Evolutionary conservation across 345 rosid species (phyloP), one percentile per base, ranked within the genome.

Genomic region (Brassica nigra): DNA sequence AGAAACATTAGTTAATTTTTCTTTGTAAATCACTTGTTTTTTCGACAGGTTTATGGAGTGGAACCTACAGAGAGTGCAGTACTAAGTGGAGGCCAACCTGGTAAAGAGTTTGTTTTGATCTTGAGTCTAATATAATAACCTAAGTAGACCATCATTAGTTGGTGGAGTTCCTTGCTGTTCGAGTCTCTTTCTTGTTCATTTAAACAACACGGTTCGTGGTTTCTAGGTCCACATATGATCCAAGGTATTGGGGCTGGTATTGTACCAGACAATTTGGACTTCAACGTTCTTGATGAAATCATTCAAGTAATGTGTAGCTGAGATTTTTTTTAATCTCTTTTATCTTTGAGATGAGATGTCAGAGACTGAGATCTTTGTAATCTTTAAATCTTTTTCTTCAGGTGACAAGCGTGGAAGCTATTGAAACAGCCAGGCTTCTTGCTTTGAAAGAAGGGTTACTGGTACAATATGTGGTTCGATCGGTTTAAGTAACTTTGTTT

Each of bases 361-460:
- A 23, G 29, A 74, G 66, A 63, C 69, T 44, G 23, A 55, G 34
- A 27, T 66, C 59, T 37, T 63, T 66, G 54, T 63, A 6, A 67
- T 62, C 12, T 52, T 0, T 9, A 8, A 16, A 9, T 76, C 28
- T 10, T 16, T n/a, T 5, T 71, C 12, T 73, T 44, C 76, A 87
- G 91, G 77, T 88, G 67, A 77, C 86, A 12, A 83, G 91, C 2
- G 75, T 69, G 63, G 88, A 88, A 36, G 78, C 91, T 18, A 87
- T 87, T 65, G 89, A 87, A 76, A 85, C 87, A 63, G 87, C 91
- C 10, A 87, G 68, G 37, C 83, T 74, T 47, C 86, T 88, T 36
- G 91, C 91, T 10, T 20, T 85, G 77, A 88, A 78, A 83, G 91
- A 88, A 87, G 91, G 91, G 18, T 80, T 88, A 70, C 83, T 88